phyloP scores from a whole-genome alignment of 176 grass and related monocot species.

The Canna indica region DNA sequence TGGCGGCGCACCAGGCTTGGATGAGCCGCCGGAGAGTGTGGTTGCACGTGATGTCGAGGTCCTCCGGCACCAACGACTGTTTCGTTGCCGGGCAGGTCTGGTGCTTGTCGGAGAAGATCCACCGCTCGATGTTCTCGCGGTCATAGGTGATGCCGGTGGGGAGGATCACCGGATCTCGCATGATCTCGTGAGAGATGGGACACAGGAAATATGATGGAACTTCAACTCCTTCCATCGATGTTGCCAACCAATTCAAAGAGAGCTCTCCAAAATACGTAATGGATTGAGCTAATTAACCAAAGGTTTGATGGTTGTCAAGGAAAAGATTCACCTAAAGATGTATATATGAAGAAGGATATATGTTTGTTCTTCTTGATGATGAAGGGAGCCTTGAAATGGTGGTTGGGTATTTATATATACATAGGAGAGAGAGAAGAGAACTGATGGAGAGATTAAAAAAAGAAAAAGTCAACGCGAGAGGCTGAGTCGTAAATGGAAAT shows the following conservation, averaged over 20 bases:
- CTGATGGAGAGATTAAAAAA: not conserved
- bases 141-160: constrained; percentile 90
- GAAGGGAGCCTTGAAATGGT: not conserved
- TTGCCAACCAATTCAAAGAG: not conserved
- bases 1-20: constrained; percentile 18
- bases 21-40: constrained; percentile 54
- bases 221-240: constrained; percentile 29
- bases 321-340: no score
- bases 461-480: not conserved
- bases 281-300: no score
- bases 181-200: constrained; percentile 72
- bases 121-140: constrained; percentile 73
- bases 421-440: not conserved
- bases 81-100: constrained; percentile 46
- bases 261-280: not conserved
- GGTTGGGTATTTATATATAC: not conserved
- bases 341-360: no score
- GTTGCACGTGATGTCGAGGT: constrained; percentile 50
- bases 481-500: not conserved
- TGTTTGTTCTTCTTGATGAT: no score
- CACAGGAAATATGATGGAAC: constrained; percentile 73
- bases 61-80: constrained; percentile 21
- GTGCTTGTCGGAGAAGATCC: constrained; percentile 64
- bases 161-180: constrained; percentile 81
- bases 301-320: no score